Evolutionary conservation across 352 stramenopile genomes (phyloP).

Genomic region (Phytophthora niederhauseri): DNA sequence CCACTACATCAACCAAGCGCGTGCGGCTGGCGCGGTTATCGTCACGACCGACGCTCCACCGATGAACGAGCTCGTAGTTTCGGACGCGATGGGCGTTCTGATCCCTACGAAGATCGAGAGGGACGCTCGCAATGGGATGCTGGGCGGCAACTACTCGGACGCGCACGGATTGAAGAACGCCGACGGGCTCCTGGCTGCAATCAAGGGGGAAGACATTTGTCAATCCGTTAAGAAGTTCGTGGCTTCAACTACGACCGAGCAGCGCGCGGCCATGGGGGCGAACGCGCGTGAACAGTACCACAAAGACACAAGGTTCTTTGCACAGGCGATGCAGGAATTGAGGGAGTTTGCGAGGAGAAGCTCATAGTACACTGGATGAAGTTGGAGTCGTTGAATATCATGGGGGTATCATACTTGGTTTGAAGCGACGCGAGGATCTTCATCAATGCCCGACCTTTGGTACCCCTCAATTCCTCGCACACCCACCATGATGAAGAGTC

Average conservation of each 20-base stretch:
- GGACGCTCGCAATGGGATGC: background rate
- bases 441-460: background rate
- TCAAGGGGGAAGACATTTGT: background rate
- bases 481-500: conserved; percentile 35
- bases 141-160: background rate
- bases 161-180: background rate
- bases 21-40: background rate
- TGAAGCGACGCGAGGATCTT: conserved; percentile 7
- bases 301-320: conserved; percentile 3
- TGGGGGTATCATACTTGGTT: too few relatives aligned
- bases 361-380: too few relatives aligned
- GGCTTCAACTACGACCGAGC: background rate
- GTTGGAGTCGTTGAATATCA: too few relatives aligned
- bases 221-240: background rate
- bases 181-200: background rate
- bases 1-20: conserved; percentile 2
- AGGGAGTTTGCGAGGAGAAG: background rate
- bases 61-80: conserved; percentile 1
- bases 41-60: background rate
- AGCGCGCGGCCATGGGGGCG: background rate
- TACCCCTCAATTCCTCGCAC: background rate
- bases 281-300: conserved; percentile 1
- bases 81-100: background rate
- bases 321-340: background rate
- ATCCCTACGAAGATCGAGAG: background rate